A percentile compares a stretch with the other conserved stretches of the same genome.
Evolutionary conservation across 179 eudicot genomes (phyloP).

Genomic region (Nepenthes alata): DNA sequence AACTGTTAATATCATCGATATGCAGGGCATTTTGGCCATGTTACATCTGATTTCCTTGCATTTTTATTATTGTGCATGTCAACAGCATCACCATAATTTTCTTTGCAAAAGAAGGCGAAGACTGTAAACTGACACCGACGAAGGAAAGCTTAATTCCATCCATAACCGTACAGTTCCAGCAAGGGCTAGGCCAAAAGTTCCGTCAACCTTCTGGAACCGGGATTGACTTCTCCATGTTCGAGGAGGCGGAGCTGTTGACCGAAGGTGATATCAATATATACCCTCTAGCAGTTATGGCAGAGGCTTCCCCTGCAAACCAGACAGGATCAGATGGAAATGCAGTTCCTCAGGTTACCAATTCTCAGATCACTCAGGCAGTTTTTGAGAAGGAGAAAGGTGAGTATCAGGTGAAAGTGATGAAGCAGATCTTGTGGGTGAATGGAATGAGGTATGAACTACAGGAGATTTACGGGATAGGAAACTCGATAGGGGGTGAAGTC

Average conservation of each 20-base stretch:
- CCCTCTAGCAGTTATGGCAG: slow-evolving; percentile 82
- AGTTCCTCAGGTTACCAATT: slow-evolving; percentile 34
- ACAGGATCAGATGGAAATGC: slow-evolving; percentile 30
- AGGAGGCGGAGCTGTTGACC: slow-evolving; percentile 42
- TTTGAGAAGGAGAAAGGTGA: slow-evolving; percentile 81
- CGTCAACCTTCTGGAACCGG: slow-evolving; percentile 85
- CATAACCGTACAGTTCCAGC: slow-evolving; percentile 55
- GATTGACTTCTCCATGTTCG: slow-evolving; percentile 63
- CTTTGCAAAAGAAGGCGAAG: slow-evolving; percentile 88
- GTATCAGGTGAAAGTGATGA: slow-evolving; percentile 62
- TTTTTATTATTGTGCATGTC: slow-evolving; percentile 4
- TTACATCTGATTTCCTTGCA: too few relatives aligned
- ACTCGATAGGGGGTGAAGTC: slow-evolving; percentile 59
- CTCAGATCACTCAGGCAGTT: slow-evolving; percentile 84
- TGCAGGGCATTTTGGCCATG: too few relatives aligned
- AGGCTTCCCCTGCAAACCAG: slow-evolving; percentile 42
- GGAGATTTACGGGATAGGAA: slow-evolving; percentile 93
- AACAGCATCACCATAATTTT: slow-evolving; percentile 73
- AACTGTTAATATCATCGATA: too few relatives aligned
- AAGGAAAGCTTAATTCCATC: slow-evolving; percentile 63
- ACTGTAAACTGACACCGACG: slow-evolving; percentile 50
- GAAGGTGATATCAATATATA: slow-evolving; percentile 44
- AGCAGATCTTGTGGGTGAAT: slow-evolving; percentile 81
- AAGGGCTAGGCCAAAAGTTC: slow-evolving; percentile 82
- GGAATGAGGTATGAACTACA: slow-evolving; percentile 81